Percentiles rank a stretch among this genome's conserved stretches.
These are phyloP conservation scores for Magnusiomyces fungicola DNA, from an alignment of 1,139 yeast genomes.

Conservation along the genomic window DNA sequence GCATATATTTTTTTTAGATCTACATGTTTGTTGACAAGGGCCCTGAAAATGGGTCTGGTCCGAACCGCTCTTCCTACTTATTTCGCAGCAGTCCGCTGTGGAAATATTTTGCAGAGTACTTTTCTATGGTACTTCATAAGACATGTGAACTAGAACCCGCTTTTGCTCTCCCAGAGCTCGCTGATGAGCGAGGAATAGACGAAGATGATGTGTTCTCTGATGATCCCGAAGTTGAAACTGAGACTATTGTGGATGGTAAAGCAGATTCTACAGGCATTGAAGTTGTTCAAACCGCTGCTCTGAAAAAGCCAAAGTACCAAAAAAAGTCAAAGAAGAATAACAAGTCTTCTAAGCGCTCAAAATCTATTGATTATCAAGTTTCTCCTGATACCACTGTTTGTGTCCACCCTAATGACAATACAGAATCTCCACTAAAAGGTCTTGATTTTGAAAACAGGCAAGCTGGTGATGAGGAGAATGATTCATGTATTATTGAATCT, in stretches of 20 bases:
- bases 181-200: neutral
- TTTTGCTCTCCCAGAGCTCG: conserved; percentile 33
- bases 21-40: conserved; percentile 56
- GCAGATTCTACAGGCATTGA: too few species aligned
- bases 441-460: neutral
- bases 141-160: conserved; percentile 71
- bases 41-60: conserved; percentile 65
- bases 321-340: too few species aligned
- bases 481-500: neutral
- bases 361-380: too few species aligned
- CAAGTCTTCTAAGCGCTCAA: too few species aligned
- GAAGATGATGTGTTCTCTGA: conserved; percentile 2
- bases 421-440: too few species aligned
- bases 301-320: too few species aligned
- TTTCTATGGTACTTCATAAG: conserved; percentile 72
- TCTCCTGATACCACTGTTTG: too few species aligned
- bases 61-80: conserved; percentile 49
- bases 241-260: too few species aligned
- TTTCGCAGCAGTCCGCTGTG: conserved; percentile 57
- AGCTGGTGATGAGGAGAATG: neutral
- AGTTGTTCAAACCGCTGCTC: too few species aligned
- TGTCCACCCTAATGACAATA: too few species aligned
- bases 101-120: conserved; percentile 69
- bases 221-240: too few species aligned
- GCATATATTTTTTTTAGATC: conserved; percentile 40